phyloP scores from a whole-genome alignment of 306 rosid species.

The Parietaria judaica region DNA sequence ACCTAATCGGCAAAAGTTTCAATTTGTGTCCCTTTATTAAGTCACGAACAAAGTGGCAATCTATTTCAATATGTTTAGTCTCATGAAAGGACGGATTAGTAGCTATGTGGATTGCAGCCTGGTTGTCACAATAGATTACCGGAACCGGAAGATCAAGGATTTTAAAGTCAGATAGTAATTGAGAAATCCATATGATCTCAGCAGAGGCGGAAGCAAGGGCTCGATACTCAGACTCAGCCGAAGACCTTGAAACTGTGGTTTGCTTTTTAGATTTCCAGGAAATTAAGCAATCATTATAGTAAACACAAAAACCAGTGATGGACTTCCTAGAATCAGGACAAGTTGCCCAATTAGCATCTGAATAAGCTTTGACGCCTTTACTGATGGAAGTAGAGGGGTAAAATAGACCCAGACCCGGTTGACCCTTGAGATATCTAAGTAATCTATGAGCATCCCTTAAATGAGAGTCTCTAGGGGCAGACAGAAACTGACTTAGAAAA shows the following conservation, averaged over 20 bases:
- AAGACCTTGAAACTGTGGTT: not conserved
- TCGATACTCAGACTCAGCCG: not conserved
- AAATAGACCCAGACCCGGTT: not conserved
- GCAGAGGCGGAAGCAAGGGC: not conserved
- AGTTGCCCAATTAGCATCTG: not conserved
- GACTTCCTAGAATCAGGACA: not conserved
- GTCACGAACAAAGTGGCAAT: not conserved
- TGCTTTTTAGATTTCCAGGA: not conserved
- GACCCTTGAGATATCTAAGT: not conserved
- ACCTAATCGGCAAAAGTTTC: not conserved
- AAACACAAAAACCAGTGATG: not conserved
- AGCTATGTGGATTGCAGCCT: too few species aligned
- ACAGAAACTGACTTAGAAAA: not conserved
- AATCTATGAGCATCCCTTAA: not conserved
- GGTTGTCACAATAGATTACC: not conserved
- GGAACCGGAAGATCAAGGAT: not conserved
- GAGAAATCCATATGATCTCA: not conserved
- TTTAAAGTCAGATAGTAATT: not conserved
- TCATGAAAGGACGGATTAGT: not conserved
- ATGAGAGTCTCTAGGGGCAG: not conserved
- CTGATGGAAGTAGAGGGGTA: not conserved
- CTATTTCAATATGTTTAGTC: not conserved
- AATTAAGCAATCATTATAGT: not conserved
- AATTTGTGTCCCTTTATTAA: not conserved
- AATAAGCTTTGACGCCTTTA: not conserved